Conservation (phyloP, 2,329 filamentous ascomycete genomes). For the Diaporthe vaccinii region DNA sequence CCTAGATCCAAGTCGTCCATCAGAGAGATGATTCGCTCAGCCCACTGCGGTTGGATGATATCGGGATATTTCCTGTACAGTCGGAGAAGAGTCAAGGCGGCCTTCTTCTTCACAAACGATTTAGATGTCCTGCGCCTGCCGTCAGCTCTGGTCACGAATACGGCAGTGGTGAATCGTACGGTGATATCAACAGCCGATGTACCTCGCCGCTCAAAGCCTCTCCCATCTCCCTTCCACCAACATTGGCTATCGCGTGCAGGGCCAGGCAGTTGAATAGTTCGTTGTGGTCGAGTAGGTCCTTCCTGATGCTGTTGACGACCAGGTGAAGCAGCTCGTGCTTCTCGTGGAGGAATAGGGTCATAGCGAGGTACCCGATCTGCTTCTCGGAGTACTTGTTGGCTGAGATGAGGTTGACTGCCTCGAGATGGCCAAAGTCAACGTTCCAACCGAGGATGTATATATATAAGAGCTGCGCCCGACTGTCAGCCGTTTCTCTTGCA, state of each 20-base stretch:
- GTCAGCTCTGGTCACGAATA: slow-evolving; percentile 20
- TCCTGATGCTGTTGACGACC: slow-evolving; percentile 98
- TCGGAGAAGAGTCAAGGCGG: slow-evolving; percentile 90
- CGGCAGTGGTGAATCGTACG: slow-evolving; percentile 69
- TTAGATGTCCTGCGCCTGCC: slow-evolving; percentile 75
- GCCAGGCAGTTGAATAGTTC: slow-evolving; percentile 98
- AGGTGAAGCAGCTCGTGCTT: slow-evolving; percentile 95
- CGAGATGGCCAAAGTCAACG: slow-evolving; percentile 97
- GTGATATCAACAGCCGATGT: slow-evolving; percentile 92
- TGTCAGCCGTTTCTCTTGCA: slow-evolving; percentile 40
- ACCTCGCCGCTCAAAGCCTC: slow-evolving; percentile 94
- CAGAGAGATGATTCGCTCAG: slow-evolving; percentile 96
- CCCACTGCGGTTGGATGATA: slow-evolving; percentile 97
- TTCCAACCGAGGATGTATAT: slow-evolving; percentile 99
- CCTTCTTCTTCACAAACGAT: slow-evolving; percentile 99
- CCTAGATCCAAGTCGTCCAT: slow-evolving; percentile 98
- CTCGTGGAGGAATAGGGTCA: slow-evolving; percentile 97
- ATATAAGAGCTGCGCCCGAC: slow-evolving; percentile 80
- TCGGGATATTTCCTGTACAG: slow-evolving; percentile 94
- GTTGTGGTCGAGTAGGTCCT: slow-evolving; percentile 94
- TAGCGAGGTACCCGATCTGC: slow-evolving; percentile 98
- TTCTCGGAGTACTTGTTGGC: slow-evolving; percentile 99
- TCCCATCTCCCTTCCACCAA: slow-evolving; percentile 96
- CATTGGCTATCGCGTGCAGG: slow-evolving; percentile 96
- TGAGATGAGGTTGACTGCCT: slow-evolving; percentile 97